phyloP scores from a whole-genome alignment of 2,329 filamentous ascomycete species.

The Clarireedia sp. region DNA sequence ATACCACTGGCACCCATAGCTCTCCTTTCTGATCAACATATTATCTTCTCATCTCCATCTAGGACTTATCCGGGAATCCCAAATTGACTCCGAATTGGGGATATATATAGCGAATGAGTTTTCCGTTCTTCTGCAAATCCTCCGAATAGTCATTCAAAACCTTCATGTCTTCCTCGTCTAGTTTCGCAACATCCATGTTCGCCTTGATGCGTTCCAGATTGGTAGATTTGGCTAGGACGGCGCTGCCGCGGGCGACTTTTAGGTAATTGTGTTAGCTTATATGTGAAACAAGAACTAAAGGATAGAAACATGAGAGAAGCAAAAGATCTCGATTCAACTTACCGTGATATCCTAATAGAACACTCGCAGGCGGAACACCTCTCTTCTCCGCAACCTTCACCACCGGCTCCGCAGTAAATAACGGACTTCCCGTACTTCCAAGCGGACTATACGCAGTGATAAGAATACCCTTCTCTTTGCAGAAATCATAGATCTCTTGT shows the following conservation, averaged over 20 bases:
- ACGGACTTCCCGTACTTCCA: conserved; percentile 30
- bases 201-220: conserved; percentile 60
- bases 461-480: conserved; percentile 41
- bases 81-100: conserved; percentile 62
- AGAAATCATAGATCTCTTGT: conserved; percentile 42
- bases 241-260: conserved; percentile 58
- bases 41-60: not conserved
- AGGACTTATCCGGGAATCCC: conserved; percentile 55
- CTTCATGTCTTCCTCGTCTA: conserved; percentile 56
- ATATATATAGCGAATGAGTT: conserved; percentile 56
- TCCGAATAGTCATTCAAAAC: conserved; percentile 47
- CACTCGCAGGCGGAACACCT: conserved; percentile 49
- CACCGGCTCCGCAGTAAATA: conserved; percentile 53
- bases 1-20: too few relatives aligned
- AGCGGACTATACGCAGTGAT: conserved; percentile 44
- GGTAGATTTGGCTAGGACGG: conserved; percentile 67
- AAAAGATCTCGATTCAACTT: conserved; percentile 26
- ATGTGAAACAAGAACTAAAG: not conserved
- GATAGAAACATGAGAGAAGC: not conserved
- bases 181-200: conserved; percentile 59
- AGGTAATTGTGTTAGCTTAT: not conserved
- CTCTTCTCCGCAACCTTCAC: conserved; percentile 58
- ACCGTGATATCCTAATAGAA: conserved; percentile 69
- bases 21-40: too few relatives aligned
- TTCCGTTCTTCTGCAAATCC: conserved; percentile 39